A percentile compares a stretch with the other conserved stretches of the same genome.
Evolutionary conservation across 257 asterid genomes (phyloP).

Genomic region (Solanum arcanum): DNA sequence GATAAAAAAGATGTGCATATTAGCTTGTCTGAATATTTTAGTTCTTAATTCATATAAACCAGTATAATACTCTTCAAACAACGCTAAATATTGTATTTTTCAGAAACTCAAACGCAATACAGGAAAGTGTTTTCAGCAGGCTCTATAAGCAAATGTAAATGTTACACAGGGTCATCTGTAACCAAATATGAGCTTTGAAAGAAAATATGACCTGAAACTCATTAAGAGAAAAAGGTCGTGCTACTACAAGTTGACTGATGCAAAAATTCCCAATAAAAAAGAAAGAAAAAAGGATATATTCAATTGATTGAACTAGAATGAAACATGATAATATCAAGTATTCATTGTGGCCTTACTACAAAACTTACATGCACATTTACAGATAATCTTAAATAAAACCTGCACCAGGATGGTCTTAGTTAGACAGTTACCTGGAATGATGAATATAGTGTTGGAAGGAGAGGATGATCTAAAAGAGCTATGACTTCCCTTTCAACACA

Average conservation of each 20-base stretch:
- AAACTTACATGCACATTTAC: not conserved
- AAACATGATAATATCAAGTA: not conserved
- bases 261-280: not conserved
- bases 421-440: slow-evolving; percentile 72
- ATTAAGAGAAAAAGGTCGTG: not conserved
- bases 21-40: not conserved
- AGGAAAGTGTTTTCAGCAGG: not conserved
- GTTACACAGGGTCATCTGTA: not conserved
- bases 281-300: not conserved
- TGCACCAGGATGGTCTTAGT: not conserved
- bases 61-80: not conserved
- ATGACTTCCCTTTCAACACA: slow-evolving; percentile 91
- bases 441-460: slow-evolving; percentile 84
- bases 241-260: not conserved
- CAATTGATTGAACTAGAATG: not conserved
- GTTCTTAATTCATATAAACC: slow-evolving; percentile 1
- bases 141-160: not conserved
- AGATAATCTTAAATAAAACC: not conserved
- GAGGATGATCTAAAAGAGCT: slow-evolving; percentile 89
- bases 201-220: not conserved
- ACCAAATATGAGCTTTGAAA: not conserved
- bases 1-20: slow-evolving; percentile 10
- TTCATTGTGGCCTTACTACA: not conserved
- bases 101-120: not conserved
- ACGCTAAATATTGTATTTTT: not conserved